These are phyloP conservation scores for Herpomyces periplanetae DNA, from an alignment of 2,329 filamentous ascomycete genomes.

Conservation along the genomic window DNA sequence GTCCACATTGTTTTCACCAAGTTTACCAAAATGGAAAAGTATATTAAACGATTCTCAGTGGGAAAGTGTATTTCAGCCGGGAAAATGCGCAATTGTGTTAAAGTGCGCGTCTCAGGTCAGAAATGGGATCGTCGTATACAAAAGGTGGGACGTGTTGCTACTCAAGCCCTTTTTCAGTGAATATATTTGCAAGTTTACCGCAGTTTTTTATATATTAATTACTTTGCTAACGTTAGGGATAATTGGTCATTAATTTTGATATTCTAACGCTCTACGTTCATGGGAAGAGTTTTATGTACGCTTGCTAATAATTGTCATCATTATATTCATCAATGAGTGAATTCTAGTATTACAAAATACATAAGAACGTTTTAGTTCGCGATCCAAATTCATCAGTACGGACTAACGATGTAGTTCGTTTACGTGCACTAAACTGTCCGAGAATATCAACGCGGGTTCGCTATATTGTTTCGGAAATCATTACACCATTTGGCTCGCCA, in stretches of 20 bases:
- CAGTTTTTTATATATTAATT: background rate
- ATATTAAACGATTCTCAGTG: too few species aligned
- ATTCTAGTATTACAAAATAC: conserved; percentile 20
- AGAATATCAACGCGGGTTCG: conserved; percentile 25
- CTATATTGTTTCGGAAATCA: conserved; percentile 32
- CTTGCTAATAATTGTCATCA: background rate
- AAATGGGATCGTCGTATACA: conserved; percentile 30
- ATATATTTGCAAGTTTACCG: conserved; percentile 1
- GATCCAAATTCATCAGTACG: conserved; percentile 33
- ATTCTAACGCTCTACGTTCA: conserved; percentile 1
- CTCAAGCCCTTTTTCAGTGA: conserved; percentile 1
- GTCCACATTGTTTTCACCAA: too few species aligned
- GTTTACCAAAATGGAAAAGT: too few species aligned
- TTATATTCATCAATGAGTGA: conserved; percentile 1
- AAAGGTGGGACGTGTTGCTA: conserved; percentile 15
- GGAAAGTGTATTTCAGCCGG: conserved; percentile 43
- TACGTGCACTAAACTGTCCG: too few species aligned
- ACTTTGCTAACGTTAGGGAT: conserved; percentile 3
- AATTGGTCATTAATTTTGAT: background rate
- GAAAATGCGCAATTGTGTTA: conserved; percentile 36
- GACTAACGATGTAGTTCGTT: conserved; percentile 32
- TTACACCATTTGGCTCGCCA: conserved; percentile 24
- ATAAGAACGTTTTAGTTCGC: conserved; percentile 27
- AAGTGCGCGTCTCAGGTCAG: conserved; percentile 27
- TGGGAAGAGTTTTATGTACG: background rate